phyloP scores from a whole-genome alignment of 352 stramenopile species.

The Phytophthora constricta region DNA sequence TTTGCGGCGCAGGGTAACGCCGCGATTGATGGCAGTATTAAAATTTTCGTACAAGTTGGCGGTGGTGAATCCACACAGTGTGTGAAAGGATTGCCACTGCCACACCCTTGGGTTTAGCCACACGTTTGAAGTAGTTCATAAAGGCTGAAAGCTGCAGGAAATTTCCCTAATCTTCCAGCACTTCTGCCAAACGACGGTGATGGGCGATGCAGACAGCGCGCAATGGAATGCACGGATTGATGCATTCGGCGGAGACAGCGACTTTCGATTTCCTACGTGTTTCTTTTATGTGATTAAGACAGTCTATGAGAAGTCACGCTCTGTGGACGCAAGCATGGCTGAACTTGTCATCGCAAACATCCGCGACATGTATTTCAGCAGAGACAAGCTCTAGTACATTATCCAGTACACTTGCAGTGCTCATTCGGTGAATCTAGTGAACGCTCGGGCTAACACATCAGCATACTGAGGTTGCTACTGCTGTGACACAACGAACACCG shows the following conservation, averaged over 20 bases:
- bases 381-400: neutral
- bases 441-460: neutral
- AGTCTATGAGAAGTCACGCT: slow-evolving; percentile 27
- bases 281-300: slow-evolving; percentile 39
- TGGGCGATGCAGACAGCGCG: slow-evolving; percentile 11
- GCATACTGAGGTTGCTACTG: slow-evolving; percentile 6
- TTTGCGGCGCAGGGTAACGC: slow-evolving; percentile 22
- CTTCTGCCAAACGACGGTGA: neutral
- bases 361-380: slow-evolving; percentile 25
- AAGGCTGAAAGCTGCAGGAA: neutral
- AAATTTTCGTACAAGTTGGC: slow-evolving; percentile 37
- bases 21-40: slow-evolving; percentile 32
- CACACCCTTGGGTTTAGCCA: slow-evolving; percentile 15
- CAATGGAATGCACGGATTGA: slow-evolving; percentile 9
- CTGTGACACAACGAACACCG: slow-evolving; percentile 5
- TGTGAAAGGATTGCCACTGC: slow-evolving; percentile 22
- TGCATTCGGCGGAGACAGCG: neutral
- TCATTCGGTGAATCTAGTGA: neutral
- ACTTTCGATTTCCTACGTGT: slow-evolving; percentile 25
- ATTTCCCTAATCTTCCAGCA: neutral
- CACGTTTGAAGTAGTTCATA: slow-evolving; percentile 9
- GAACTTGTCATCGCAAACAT: slow-evolving; percentile 16
- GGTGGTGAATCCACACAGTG: slow-evolving; percentile 16
- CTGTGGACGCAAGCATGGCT: neutral
- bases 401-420: neutral